phyloP scores from a whole-genome alignment of 805 yeast species.

The Kodamaea fukazawae region DNA sequence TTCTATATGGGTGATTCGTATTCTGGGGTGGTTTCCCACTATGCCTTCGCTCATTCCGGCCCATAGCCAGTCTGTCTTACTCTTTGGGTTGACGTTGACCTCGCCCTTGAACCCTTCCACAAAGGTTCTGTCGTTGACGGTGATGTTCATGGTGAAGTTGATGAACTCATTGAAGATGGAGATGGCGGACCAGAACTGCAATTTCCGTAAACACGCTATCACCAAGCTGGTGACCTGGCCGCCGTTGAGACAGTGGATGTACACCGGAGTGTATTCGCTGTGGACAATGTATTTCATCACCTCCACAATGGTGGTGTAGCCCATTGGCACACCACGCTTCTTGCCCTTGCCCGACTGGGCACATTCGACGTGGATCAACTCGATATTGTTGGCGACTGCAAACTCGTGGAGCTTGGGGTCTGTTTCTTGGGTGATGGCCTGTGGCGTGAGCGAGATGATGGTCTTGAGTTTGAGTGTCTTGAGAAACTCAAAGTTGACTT shows the following conservation, averaged over 20 bases:
- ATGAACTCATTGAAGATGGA: conserved; percentile 85
- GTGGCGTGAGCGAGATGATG: conserved; percentile 77
- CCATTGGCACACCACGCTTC: conserved; percentile 80
- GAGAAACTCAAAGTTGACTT: conserved; percentile 66
- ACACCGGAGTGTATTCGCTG: conserved; percentile 62
- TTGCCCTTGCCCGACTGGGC: conserved; percentile 71
- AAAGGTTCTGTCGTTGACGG: conserved; percentile 78
- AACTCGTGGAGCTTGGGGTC: conserved; percentile 54
- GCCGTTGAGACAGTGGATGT: conserved; percentile 86
- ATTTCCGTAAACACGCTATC: conserved; percentile 80
- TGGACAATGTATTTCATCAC: conserved; percentile 64
- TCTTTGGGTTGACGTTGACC: conserved; percentile 45
- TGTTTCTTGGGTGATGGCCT: conserved; percentile 54
- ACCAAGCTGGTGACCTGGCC: conserved; percentile 82
- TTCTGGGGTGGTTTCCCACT: conserved; percentile 54
- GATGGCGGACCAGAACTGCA: conserved; percentile 85
- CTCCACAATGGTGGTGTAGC: conserved; percentile 55
- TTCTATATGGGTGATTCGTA: conserved; percentile 26
- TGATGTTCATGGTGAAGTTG: conserved; percentile 70
- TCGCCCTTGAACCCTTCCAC: conserved; percentile 76
- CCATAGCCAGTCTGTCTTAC: conserved; percentile 65
- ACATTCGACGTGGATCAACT: conserved; percentile 64
- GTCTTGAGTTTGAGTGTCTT: conserved; percentile 63
- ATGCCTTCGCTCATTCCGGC: conserved; percentile 58
- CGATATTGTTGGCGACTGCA: conserved; percentile 53